Evolutionary conservation across 2,329 filamentous ascomycete species (phyloP), one percentile per base, ranked within the genome.

Genomic region (Verticillium albo-atrum): DNA sequence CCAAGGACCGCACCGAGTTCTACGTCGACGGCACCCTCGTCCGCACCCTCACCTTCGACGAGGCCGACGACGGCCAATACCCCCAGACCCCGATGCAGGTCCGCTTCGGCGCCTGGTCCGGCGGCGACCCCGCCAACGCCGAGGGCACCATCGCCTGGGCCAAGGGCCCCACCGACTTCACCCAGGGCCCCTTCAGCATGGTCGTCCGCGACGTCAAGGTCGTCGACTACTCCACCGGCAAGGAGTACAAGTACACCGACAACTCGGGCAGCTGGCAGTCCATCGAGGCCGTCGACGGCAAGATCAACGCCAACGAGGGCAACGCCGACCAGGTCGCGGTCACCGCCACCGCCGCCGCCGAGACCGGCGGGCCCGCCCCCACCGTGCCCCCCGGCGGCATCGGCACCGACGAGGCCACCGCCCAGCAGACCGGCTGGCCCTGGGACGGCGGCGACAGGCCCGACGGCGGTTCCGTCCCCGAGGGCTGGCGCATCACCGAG

Each of bases 11-110:
- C 70, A 89, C 97, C 70, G 82, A 92, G 37, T 99, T 94, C 93
- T 87, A 88, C 63, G 90, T 96, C 63, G 90, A 90, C 70, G 90
- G 89, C 59, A 84, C 81, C 15, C 87, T 89, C 6, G 85, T 97
- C 55, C 89, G 95, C 61, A 89, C 90, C 12, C 82, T 97, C 60
- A 87, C 82, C 54, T 84, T 86, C 47, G 80, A 77, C 55, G 87
- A 90, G 57, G 90, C 93, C 61, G 84, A 88, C 62, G 71, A 79
- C 58, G 81, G 81, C 63, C 90, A 96, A 74, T 99, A 96, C 71
- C 95, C 95, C 7, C 95, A 99, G 77, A 92, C 92, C 1, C 95
- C 95, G 4, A 97, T 97, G 92, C 89, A 92, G 75, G 78, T 98
- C 76, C 96, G 94, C 75, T 87, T 98, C 67, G 95, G 95, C 62